Base-by-base conservation (phyloP, 257 asterid species). In the Thymus mandschuricus region DNA sequence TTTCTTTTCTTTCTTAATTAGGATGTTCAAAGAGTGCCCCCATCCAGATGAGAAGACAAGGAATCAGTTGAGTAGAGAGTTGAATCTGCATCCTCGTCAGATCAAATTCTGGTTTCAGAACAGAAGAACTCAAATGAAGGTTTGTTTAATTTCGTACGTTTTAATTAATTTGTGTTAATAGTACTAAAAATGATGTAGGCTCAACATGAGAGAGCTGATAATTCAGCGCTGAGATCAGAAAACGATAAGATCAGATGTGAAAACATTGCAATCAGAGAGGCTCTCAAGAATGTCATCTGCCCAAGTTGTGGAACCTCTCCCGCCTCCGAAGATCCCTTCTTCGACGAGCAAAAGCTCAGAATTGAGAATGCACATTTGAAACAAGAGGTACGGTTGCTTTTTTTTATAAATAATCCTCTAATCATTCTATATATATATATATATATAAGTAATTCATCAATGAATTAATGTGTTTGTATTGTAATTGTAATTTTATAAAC, bases 91-190 rank as follows among this genome's bases (percentile, higher is more conserved):
- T 73, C 97, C 99, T 9, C 76, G 96, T 6, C 99, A 95, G 81
- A 89, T 95, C 79, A 95, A 95, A 77, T 95, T 95, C 75, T 95
- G 99, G 99, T 95, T 95, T 74, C 99, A 95, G 66, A 95, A 95
- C 60, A 78, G 98, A 8, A 89, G 99, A 78, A 95, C 99, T 54
- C 99, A 95, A 59, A 88, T 89, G 94, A 95, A 95, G 99, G 99
- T 10, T 34, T 15, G 0, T 49, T 51, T 15, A 6, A 0, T 5
- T 15, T 21, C 3, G 27, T 63, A 10, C 28, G 35, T 6, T 10
- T n/a, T 1, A 3, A 8, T 7, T 44, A 10, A 44, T 44, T 11
- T 10, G 43, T 2, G 4, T 6, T 38, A n/a, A n/a, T n/a, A n/a
- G n/a, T n/a, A n/a, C n/a, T n/a, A n/a, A n/a, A n/a, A n/a, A n/a